Evolutionary conservation across 495 filamentous ascomycete genomes (phyloP).

Genomic region (Glonium stellatum): DNA sequence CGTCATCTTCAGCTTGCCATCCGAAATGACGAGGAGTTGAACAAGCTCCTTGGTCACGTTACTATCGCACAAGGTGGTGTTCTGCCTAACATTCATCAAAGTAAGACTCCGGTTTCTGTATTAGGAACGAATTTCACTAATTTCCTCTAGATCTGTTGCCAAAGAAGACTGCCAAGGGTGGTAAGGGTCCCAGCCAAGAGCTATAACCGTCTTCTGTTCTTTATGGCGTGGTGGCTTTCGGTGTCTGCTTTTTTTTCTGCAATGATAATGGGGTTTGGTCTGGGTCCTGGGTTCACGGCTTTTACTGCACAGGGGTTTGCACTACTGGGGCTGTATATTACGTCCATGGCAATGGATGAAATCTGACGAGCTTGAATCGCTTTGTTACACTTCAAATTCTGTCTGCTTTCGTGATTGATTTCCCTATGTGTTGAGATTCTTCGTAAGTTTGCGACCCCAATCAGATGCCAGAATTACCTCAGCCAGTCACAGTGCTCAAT

Average conservation of each 20-base stretch:
- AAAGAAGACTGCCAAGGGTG: conserved; percentile 94
- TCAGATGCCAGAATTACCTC: too few relatives aligned
- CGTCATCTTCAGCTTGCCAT: conserved; percentile 99
- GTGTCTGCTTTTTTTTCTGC: conserved; percentile 53
- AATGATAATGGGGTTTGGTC: conserved; percentile 88
- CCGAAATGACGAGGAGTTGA: conserved; percentile 99
- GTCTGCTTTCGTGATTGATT: background rate
- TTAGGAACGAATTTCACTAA: conserved; percentile 40
- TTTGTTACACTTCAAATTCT: conserved; percentile 17
- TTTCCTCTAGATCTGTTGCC: conserved; percentile 72
- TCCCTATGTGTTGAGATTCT: too few relatives aligned
- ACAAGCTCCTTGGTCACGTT: conserved; percentile 98
- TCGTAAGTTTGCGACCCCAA: too few relatives aligned
- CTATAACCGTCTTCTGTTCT: conserved; percentile 55
- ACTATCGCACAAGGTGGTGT: conserved; percentile 99
- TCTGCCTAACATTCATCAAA: conserved; percentile 96
- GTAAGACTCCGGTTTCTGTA: conserved; percentile 50
- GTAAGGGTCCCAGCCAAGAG: conserved; percentile 87
- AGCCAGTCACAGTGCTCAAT: too few relatives aligned
- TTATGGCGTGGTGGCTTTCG: conserved; percentile 33
- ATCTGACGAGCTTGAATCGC: conserved; percentile 40
- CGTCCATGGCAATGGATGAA: conserved; percentile 60
- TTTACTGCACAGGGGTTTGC: conserved; percentile 51
- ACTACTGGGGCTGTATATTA: conserved; percentile 78
- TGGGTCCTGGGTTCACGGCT: conserved; percentile 65